Conservation (phyloP, 768 basidiomycete genomes). For the Mycena floridula region DNA sequence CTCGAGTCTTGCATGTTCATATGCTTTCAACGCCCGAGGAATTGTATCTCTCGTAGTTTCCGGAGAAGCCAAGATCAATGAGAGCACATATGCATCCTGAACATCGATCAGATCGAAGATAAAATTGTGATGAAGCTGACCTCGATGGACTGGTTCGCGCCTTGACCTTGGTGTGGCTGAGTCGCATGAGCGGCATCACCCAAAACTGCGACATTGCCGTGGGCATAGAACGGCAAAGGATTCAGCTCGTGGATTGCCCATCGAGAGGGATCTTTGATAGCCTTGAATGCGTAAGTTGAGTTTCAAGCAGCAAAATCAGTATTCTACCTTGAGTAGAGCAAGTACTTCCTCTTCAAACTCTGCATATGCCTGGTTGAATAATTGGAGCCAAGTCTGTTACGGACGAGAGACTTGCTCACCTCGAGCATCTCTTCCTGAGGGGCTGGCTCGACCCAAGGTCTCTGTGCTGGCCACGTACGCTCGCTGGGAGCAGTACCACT, state of each 20-base stretch:
- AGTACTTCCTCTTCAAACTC: neutral
- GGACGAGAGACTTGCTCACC: conserved; percentile 8
- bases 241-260: conserved; percentile 5
- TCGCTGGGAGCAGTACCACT: neutral
- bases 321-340: neutral
- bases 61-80: neutral
- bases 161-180: neutral
- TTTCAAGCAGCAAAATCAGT: neutral
- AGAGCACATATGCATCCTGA: neutral
- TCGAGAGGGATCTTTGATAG: conserved; percentile 2
- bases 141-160: neutral
- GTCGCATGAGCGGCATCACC: conserved; percentile 7
- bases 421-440: neutral
- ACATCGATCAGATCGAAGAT: neutral
- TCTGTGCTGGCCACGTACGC: neutral
- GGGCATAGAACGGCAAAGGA: conserved; percentile 5
- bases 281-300: neutral
- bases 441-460: neutral
- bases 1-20: neutral
- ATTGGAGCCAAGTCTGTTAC: conserved; percentile 14
- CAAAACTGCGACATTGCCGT: conserved; percentile 3
- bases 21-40: neutral
- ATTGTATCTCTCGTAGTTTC: neutral
- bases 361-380: neutral
- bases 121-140: neutral